These are phyloP conservation scores for Magnaporthales sp. DNA, from an alignment of 2,329 filamentous ascomycete genomes.

Conservation along the genomic window DNA sequence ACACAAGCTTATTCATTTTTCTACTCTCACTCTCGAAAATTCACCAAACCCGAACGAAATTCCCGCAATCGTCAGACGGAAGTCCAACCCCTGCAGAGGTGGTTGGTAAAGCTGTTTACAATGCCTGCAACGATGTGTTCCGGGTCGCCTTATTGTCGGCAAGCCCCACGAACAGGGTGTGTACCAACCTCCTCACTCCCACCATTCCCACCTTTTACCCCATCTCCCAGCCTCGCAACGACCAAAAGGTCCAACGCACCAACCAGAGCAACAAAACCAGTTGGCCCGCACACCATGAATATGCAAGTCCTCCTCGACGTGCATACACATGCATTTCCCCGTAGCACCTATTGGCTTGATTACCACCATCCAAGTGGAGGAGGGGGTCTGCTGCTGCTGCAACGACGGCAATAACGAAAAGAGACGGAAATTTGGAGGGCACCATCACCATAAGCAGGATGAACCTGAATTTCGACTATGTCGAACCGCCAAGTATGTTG, in stretches of 20 bases:
- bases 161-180: not conserved
- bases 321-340: not conserved
- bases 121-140: not conserved
- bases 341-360: not conserved
- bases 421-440: not conserved
- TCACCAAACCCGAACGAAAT: not conserved
- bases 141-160: not conserved
- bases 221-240: not conserved
- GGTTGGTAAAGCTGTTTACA: not conserved
- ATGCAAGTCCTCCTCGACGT: slow-evolving; percentile 2
- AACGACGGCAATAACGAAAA: not conserved
- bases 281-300: not conserved
- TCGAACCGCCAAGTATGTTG: not conserved
- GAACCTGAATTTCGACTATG: slow-evolving; percentile 1
- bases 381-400: slow-evolving; percentile 2
- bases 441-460: not conserved
- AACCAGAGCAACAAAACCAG: slow-evolving; percentile 1
- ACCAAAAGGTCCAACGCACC: not conserved
- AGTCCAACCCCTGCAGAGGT: not conserved
- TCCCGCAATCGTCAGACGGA: not conserved
- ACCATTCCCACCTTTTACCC: not conserved
- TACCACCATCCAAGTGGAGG: not conserved
- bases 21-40: not conserved
- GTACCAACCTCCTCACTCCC: not conserved
- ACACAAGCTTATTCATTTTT: not conserved